Base-by-base conservation (phyloP, 495 filamentous ascomycete species). In the Aspergillus incahuasiensis region DNA sequence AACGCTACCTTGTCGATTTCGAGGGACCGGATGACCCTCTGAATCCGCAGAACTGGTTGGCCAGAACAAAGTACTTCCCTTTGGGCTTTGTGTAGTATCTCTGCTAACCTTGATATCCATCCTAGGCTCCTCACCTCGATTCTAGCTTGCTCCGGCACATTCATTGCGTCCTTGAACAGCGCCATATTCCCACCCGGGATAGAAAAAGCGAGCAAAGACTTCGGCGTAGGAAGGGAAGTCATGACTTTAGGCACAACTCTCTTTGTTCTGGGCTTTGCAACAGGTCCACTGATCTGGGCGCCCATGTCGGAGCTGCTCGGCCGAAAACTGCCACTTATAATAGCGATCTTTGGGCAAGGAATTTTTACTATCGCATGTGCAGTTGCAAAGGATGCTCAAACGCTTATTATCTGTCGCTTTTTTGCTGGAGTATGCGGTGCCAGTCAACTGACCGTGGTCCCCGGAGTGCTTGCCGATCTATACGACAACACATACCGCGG, bases 391-490 rank as follows among this genome's bases (percentile, higher is more conserved):
- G 86, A 85, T 57, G 82, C 86, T 25, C 56, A 77, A 50, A 77
- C 81, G 0, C 68, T 90, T 3, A 58, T 86, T 34, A 74, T 88
- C 55, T 74, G 88, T 16, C 82, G 87, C 21, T 87, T 88, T 72
- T 80, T 89, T 41, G 83, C 79, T 9, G 84, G 86, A 16, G 74
- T 82, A 4, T 84, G 86, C 64, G 86, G 86, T 18, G 79, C 80
- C 2, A 80, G 81, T 0, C 76, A 81, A n/a, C 53, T 87, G 44
- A 83, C 80, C 7, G 86, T 86, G 67, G 70, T 78, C 9, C 82
- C 82, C 21, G 83, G 81, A 18, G 77, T 84, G 22, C 81, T 87
- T 46, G 74, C 83, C 12, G 83, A 88, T 56, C 79, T 86, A 65
- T 87, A 86, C 56, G 57, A 68, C 6, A 73, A 78, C 5, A 62